A percentile compares a stretch with the other conserved stretches of the same genome.
phyloP scores from a whole-genome alignment of 148 eudicot genomes.

The Silene conica region DNA sequence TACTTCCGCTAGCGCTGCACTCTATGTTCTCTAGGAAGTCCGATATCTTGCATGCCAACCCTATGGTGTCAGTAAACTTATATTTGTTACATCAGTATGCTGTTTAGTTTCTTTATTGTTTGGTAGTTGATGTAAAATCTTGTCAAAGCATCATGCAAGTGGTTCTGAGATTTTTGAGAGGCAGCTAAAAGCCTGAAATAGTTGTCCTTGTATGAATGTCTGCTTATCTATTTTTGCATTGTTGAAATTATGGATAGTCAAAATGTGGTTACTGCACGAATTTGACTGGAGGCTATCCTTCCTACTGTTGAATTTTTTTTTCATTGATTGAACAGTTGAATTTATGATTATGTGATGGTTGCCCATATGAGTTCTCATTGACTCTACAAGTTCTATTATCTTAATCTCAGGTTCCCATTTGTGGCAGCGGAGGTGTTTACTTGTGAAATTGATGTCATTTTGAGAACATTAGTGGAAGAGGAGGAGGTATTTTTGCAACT shows the following conservation, averaged over 20 bases:
- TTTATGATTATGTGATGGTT: not conserved
- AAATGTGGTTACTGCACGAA: constrained; percentile 3
- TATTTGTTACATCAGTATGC: no score
- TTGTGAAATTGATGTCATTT: constrained; percentile 95
- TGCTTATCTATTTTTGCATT: constrained; percentile 5
- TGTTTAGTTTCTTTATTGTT: not conserved
- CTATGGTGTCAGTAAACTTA: not conserved
- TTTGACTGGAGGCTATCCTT: not conserved
- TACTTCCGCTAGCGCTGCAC: not conserved
- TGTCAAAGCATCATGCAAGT: not conserved
- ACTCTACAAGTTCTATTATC: no score
- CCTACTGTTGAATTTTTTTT: not conserved
- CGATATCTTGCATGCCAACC: not conserved
- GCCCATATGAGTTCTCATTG: not conserved
- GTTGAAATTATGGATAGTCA: not conserved
- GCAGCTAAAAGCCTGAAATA: not conserved
- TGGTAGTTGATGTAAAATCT: not conserved
- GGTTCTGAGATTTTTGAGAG: not conserved
- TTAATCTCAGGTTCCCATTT: no score
- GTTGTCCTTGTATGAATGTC: not conserved
- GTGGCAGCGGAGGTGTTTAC: constrained; percentile 94
- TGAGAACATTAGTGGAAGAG: constrained; percentile 92
- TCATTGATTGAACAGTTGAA: not conserved
- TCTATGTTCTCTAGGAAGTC: not conserved
- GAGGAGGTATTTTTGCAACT: constrained; percentile 63